phyloP scores from a whole-genome alignment of 164 flowering plant species.

The Euptelea pleiosperma region DNA sequence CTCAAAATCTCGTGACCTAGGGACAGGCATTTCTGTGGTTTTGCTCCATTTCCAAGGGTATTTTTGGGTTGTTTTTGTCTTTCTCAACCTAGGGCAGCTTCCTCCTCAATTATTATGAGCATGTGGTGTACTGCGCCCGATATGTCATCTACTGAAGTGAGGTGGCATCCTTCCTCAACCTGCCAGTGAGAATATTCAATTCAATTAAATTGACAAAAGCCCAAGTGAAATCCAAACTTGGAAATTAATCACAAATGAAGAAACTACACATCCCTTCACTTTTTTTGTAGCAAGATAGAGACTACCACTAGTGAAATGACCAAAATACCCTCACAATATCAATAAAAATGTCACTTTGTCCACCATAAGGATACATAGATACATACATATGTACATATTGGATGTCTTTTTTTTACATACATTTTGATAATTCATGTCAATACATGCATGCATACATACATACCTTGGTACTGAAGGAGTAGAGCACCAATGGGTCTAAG shows the following conservation, averaged over 20 bases:
- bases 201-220: background rate
- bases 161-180: conserved; percentile 85
- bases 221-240: background rate
- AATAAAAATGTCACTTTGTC: background rate
- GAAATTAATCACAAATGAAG: background rate
- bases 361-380: background rate
- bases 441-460: background rate
- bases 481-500: conserved; percentile 59
- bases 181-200: conserved; percentile 29
- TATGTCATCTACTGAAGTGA: conserved; percentile 75
- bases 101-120: conserved; percentile 70
- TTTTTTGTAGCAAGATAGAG: background rate
- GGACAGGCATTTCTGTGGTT: conserved; percentile 2
- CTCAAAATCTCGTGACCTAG: too few species aligned
- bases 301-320: background rate
- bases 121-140: conserved; percentile 78
- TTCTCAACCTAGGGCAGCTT: conserved; percentile 22
- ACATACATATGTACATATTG: background rate
- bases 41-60: conserved; percentile 6
- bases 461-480: conserved; percentile 91
- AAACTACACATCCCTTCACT: background rate
- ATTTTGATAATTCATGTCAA: background rate
- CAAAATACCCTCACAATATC: too few species aligned
- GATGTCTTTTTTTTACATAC: background rate
- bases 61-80: background rate